Percentiles rank a stretch among this genome's conserved stretches.
These are phyloP conservation scores for Platanthera zijinensis DNA, from an alignment of 106 monocot species.

Conservation along the genomic window DNA sequence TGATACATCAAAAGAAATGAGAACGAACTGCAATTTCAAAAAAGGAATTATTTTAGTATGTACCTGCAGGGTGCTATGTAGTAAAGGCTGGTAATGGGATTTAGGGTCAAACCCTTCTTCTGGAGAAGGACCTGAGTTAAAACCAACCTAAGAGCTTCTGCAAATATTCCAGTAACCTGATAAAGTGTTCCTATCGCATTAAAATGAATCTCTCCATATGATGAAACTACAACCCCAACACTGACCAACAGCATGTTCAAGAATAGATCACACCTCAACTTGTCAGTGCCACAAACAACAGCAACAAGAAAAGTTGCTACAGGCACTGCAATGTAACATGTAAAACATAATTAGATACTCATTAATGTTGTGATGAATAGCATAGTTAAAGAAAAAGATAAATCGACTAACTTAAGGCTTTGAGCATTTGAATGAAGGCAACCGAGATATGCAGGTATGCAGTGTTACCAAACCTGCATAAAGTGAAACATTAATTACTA, in stretches of 20 bases:
- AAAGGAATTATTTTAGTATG: neutral
- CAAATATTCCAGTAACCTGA: conserved; percentile 87
- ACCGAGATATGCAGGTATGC: conserved; percentile 65
- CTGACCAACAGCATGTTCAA: conserved; percentile 92
- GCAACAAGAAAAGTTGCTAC: conserved; percentile 93
- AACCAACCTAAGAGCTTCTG: conserved; percentile 94
- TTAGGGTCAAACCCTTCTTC: conserved; percentile 83
- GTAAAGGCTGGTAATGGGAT: conserved; percentile 92
- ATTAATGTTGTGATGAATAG: neutral
- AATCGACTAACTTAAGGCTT: conserved; percentile 50
- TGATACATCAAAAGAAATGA: no score
- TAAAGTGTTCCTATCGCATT: conserved; percentile 80
- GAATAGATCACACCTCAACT: conserved; percentile 76
- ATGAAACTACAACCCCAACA: conserved; percentile 88
- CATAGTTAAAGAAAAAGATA: neutral
- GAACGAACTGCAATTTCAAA: no score
- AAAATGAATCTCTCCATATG: conserved; percentile 95
- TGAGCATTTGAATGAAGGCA: conserved; percentile 76
- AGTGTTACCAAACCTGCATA: conserved; percentile 66
- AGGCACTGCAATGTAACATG: conserved; percentile 63
- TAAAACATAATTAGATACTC: conserved; percentile 6
- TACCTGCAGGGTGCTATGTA: conserved; percentile 99
- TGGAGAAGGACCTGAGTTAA: conserved; percentile 95
- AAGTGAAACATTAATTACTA: conserved; percentile 9
- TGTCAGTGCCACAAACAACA: conserved; percentile 87